Conservation (phyloP, 306 rosid species). For the Pyrus bretschneideri region DNA sequence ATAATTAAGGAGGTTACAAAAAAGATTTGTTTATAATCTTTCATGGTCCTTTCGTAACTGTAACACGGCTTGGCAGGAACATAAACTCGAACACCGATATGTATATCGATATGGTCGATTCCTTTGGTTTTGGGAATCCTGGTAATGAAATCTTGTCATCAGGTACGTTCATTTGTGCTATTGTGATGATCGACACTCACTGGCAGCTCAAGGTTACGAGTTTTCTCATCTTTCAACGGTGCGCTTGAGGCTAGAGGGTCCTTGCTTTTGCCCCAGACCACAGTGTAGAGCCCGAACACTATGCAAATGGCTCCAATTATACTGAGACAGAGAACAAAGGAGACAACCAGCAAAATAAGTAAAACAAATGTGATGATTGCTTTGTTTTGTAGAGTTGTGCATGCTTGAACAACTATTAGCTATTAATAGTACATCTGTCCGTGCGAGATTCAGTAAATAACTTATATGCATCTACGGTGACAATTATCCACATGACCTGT, state of each 20-base stretch:
- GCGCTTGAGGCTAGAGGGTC: conserved; percentile 30
- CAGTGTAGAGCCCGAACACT: conserved; percentile 79
- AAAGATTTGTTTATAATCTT: background rate
- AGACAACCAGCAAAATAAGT: background rate
- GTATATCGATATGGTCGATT: background rate
- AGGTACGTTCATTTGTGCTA: background rate
- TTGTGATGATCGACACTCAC: conserved; percentile 20
- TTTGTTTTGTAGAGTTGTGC: background rate
- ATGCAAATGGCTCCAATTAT: conserved; percentile 77
- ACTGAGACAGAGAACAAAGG: conserved; percentile 24
- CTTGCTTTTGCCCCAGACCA: conserved; percentile 95
- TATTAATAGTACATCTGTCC: background rate
- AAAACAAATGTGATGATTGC: background rate
- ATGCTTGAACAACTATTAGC: background rate
- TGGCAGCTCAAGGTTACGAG: conserved; percentile 41
- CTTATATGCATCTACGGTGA: conserved; percentile 5
- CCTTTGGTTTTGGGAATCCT: background rate
- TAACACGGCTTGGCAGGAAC: background rate
- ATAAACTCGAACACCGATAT: background rate
- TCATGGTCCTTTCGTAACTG: background rate
- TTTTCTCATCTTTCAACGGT: conserved; percentile 29
- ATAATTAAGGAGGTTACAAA: background rate
- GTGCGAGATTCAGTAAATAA: conserved; percentile 17
- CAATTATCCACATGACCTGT: background rate
- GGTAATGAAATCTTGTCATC: background rate